phyloP scores from a whole-genome alignment of 2,329 filamentous ascomycete genomes.

The Simplicillium aogashimaense region DNA sequence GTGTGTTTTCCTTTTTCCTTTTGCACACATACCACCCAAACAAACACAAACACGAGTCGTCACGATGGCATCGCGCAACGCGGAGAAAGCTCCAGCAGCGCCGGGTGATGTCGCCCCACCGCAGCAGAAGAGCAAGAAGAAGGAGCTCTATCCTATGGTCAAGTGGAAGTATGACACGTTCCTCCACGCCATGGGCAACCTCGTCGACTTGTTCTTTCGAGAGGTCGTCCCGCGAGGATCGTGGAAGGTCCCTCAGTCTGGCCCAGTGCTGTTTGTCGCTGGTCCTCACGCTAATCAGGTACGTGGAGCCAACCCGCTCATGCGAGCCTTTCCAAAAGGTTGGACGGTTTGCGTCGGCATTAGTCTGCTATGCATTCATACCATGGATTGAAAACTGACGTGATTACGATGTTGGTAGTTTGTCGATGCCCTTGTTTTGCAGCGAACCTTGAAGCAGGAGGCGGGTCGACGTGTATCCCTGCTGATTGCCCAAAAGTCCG shows the following conservation, averaged over 20 bases:
- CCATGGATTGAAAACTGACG: conserved; percentile 1
- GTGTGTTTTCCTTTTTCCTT: too few species aligned
- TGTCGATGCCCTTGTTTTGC: conserved; percentile 87
- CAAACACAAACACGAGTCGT: too few species aligned
- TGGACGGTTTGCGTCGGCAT: too few species aligned
- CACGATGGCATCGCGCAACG: too few species aligned
- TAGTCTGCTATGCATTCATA: conserved; percentile 1
- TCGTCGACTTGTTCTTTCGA: conserved; percentile 95
- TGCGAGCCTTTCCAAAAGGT: not conserved
- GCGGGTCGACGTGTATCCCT: conserved; percentile 83
- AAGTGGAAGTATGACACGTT: conserved; percentile 70
- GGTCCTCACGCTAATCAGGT: conserved; percentile 96
- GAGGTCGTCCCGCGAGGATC: conserved; percentile 92
- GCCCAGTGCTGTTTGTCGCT: conserved; percentile 89
- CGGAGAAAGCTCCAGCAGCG: not conserved
- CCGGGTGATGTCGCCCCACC: not conserved
- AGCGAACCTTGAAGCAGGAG: conserved; percentile 80
- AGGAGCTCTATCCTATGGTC: conserved; percentile 59
- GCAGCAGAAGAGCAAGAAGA: conserved; percentile 16
- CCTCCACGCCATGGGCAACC: conserved; percentile 66
- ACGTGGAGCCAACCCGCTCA: conserved; percentile 15
- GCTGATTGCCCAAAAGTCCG: conserved; percentile 91
- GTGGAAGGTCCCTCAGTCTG: conserved; percentile 85
- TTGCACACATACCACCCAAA: too few species aligned
- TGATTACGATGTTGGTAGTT: conserved; percentile 50